Base-by-base conservation (phyloP, 495 filamentous ascomycete species). In the Geoglossum glabrum region DNA sequence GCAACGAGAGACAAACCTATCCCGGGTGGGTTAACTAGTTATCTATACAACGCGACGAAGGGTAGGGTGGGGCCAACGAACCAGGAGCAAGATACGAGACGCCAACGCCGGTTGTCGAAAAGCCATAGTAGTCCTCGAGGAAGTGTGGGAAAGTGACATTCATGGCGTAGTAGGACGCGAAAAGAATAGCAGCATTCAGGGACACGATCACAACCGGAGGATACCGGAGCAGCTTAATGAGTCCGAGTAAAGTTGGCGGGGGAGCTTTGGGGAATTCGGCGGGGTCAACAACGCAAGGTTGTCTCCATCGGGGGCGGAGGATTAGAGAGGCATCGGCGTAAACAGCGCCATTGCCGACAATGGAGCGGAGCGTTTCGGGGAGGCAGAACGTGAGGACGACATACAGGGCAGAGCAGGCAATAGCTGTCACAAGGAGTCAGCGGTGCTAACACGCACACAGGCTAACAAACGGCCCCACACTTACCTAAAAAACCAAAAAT, bases 291-390 rank as follows among this genome's bases (percentile, higher is more conserved):
- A 50, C 15, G 5, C 46, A 50, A 4, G 21, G 21, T 50, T 50
- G 21, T n/a, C n/a, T n/a, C n/a, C n/a, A n/a, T n/a, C n/a, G n/a
- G n/a, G n/a, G n/a, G n/a, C n/a, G n/a, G n/a, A n/a, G n/a, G n/a
- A n/a, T n/a, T n/a, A n/a, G n/a, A n/a, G n/a, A n/a, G n/a, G n/a
- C n/a, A 50, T 15, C 26, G 4, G 78, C 67, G 0, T 74, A 75
- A 1, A 80, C 71, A 1, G 76, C 78, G 13, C 85, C 85, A 66
- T 88, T 82, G 0, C 82, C 84, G 0, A 88, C 85, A 3, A 88
- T 75, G 11, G 76, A 80, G 8, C 85, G 72, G 56, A 74, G 76
- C 2, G 84, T 88, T 67, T 87, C 85, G 2, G 83, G 83, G 17
- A 85, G 70, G 13, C 71, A 63, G 50, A 84, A 34, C 17, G 73